Evolutionary conservation across 1,139 yeast species (phyloP), one percentile per base, ranked within the genome.

Genomic region (Lodderomyces parapsilosis): DNA sequence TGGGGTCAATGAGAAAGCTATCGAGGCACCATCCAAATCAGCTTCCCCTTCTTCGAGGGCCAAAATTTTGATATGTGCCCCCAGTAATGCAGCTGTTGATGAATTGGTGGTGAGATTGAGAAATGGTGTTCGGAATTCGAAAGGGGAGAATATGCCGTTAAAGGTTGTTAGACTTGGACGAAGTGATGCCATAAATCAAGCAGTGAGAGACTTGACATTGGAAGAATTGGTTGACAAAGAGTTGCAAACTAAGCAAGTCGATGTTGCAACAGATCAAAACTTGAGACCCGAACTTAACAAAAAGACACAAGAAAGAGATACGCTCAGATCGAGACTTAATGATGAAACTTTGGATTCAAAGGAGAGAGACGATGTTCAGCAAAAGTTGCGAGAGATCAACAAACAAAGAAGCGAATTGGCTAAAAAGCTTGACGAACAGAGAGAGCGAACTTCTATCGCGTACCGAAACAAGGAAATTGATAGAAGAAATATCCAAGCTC

Each of bases 31-130:
- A 6, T 18, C 47, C 48, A 38, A 37, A 8, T 35, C 38, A 7
- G 42, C 48, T 6, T 22, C 48, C 3, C 40, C 43, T 24, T 15
- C 40, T 37, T 41, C 30, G 49, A 52, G 32, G 25, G 43, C 45
- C 5, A 78, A 76, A 46, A 80, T 94, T 3, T 68, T 94, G 42
- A 82, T 94, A 24, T 94, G 99, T 76, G 99, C 99, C 1, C 99
- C 99, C 2, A 89, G 97, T 61, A 94, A 94, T 67, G 99, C 99
- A 0, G 99, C 99, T 8, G 97, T 94, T 6, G 99, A 94, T 66
- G 99, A 94, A 58, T 73, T 94, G 52, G 95, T 91, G n/a, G 56
- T 91, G 18, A 83, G 99, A 60, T 68, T 94, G 47, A 81, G 86
- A 52, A 74, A 71, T 25, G 97, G 97, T 2, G 82, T 91, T 3